phyloP scores from a whole-genome alignment of 441 rosid species.

The Metrosideros polymorpha region DNA sequence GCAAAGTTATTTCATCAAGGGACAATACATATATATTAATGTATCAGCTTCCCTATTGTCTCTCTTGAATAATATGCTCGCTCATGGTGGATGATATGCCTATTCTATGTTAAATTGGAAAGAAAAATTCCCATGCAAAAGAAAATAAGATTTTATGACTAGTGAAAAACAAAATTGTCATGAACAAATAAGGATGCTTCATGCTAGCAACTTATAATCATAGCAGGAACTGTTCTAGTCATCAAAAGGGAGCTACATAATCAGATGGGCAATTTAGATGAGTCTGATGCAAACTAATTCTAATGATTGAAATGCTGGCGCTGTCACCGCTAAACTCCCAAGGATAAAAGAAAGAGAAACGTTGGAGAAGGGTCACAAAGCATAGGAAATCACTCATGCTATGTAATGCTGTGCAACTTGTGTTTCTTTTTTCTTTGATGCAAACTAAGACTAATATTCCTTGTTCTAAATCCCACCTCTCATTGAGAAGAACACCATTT shows the following conservation, averaged over 20 bases:
- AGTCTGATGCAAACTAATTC: background rate
- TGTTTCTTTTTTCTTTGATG: background rate
- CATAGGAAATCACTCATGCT: background rate
- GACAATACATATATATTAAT: background rate
- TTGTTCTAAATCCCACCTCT: background rate
- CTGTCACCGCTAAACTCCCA: background rate
- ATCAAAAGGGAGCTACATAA: background rate
- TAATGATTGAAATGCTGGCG: background rate
- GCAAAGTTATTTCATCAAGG: background rate
- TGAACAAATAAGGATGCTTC: background rate
- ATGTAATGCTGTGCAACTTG: background rate
- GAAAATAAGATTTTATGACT: background rate
- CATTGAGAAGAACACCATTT: background rate
- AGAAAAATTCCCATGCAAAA: background rate
- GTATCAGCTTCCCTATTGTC: background rate
- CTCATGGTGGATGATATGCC: background rate
- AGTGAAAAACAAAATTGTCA: background rate
- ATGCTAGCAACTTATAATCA: background rate
- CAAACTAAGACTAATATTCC: background rate
- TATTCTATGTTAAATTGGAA: background rate
- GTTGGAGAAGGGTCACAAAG: background rate
- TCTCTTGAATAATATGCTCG: background rate
- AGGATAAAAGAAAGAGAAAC: background rate
- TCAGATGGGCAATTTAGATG: background rate
- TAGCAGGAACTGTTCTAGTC: background rate